Conservation (phyloP, 768 basidiomycete species). For the Serendipita vermifera region DNA sequence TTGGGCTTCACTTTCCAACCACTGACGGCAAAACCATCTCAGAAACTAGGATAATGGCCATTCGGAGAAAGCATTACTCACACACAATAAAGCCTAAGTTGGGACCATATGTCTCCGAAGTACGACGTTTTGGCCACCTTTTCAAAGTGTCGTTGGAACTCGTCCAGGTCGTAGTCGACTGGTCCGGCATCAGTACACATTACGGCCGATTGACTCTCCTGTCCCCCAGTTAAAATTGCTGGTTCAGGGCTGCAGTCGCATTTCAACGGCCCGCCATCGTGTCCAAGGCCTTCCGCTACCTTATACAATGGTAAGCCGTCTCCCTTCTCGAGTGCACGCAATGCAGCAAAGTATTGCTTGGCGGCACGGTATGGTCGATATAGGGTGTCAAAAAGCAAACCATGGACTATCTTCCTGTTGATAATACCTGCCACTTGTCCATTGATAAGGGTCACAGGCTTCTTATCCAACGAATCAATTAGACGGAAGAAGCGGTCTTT, state of each 20-base stretch:
- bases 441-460: neutral
- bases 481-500: neutral
- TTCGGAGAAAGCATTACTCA: neutral
- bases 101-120: constrained; percentile 8
- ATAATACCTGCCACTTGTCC: neutral
- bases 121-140: neutral
- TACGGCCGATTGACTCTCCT: neutral
- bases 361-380: neutral
- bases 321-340: neutral
- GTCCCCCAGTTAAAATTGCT: neutral
- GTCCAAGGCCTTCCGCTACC: neutral
- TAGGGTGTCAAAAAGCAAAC: neutral
- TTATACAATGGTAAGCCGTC: neutral
- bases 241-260: neutral
- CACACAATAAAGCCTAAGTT: neutral
- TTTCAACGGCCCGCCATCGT: neutral
- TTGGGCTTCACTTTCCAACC: neutral
- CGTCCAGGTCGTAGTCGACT: neutral
- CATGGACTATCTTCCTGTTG: neutral
- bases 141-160: neutral
- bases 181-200: neutral
- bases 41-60: neutral
- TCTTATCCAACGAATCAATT: neutral
- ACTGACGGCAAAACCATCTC: neutral
- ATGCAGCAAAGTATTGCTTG: neutral